Conservation (phyloP, 1,139 yeast genomes). For the Kodamaea plutei region DNA sequence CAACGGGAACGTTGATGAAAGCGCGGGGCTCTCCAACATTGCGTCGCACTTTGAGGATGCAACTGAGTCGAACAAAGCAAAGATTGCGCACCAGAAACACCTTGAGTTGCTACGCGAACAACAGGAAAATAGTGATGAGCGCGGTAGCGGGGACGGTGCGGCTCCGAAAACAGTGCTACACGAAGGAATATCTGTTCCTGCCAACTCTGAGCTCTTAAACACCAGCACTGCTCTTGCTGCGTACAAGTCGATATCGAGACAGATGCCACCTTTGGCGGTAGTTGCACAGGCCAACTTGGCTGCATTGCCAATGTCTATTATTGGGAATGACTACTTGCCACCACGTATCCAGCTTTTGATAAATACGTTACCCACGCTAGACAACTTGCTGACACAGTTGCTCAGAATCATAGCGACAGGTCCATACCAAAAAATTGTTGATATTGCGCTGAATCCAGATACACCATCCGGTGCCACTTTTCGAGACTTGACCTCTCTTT, state of each 20-base stretch:
- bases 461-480: conserved; percentile 72
- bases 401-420: conserved; percentile 63
- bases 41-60: conserved; percentile 23
- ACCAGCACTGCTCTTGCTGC: conserved; percentile 43
- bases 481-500: conserved; percentile 65
- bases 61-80: conserved; percentile 15
- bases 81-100: conserved; percentile 3
- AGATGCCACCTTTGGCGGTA: conserved; percentile 35
- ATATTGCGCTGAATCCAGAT: conserved; percentile 68
- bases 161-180: conserved; percentile 14
- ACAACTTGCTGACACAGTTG: conserved; percentile 71
- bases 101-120: conserved; percentile 6
- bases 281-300: conserved; percentile 52
- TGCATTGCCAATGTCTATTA: conserved; percentile 53
- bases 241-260: conserved; percentile 39
- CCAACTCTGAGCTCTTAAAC: conserved; percentile 39
- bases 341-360: conserved; percentile 58
- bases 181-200: conserved; percentile 31
- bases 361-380: conserved; percentile 67
- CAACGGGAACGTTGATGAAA: neutral
- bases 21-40: conserved; percentile 14
- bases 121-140: neutral
- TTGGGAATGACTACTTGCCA: conserved; percentile 54
- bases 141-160: no score
- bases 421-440: conserved; percentile 70